phyloP scores from a whole-genome alignment of 2,329 filamentous ascomycete species.

The Hypoxylon sp. region DNA sequence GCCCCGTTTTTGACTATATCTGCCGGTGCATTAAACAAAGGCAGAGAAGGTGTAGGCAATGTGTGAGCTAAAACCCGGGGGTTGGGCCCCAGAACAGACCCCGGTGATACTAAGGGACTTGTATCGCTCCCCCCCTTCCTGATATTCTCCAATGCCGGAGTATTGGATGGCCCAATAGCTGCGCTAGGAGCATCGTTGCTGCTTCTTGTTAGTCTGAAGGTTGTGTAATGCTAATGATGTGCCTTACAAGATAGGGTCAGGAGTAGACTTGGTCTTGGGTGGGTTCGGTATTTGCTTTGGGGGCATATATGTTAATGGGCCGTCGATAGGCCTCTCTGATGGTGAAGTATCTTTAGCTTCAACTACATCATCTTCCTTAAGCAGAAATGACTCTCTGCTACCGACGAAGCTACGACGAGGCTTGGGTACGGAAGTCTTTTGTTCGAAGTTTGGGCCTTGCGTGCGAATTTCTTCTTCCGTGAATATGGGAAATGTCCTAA shows the following conservation, averaged over 20 bases:
- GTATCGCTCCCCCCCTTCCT: not conserved
- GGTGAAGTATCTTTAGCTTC: not conserved
- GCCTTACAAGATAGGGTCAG: not conserved
- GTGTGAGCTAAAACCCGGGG: not conserved
- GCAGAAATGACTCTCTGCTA: not conserved
- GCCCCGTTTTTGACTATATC: not conserved
- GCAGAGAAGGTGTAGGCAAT: not conserved
- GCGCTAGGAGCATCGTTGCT: not conserved
- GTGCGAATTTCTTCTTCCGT: slow-evolving; percentile 2
- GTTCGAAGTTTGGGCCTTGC: slow-evolving; percentile 4
- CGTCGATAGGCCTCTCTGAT: not conserved
- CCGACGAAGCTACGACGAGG: not conserved
- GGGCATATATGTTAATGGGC: not conserved
- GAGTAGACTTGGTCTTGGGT: slow-evolving; percentile 2
- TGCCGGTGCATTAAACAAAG: not conserved
- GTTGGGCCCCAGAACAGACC: not conserved
- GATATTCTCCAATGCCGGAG: slow-evolving; percentile 1
- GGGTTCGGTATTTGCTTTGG: not conserved
- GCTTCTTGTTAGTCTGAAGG: not conserved
- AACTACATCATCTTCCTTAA: too few species aligned
- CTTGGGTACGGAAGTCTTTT: not conserved
- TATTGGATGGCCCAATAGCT: not conserved
- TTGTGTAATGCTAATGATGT: not conserved
- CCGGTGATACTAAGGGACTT: not conserved
- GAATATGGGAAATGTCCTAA: not conserved